Conservation (phyloP, 371 early-diverging fungal species). For the Agmasoma carcini region DNA sequence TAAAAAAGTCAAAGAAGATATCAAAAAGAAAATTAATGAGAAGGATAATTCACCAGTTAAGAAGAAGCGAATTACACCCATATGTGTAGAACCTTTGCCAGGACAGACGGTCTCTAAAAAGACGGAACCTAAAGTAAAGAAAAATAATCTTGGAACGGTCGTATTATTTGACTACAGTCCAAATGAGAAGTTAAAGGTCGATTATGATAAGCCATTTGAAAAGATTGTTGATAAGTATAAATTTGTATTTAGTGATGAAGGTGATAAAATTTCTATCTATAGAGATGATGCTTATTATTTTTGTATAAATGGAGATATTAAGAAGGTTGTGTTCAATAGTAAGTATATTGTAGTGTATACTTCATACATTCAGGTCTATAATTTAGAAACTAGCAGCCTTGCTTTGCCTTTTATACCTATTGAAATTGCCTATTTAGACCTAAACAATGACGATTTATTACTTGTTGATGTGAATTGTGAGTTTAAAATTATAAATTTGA, state of each 20-base stretch:
- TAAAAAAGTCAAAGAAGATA: background rate
- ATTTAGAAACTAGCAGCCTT: conserved; percentile 39
- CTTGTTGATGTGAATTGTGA: conserved; percentile 19
- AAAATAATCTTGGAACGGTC: background rate
- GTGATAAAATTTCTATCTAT: conserved; percentile 9
- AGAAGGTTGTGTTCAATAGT: conserved; percentile 20
- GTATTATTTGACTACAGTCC: conserved; percentile 28
- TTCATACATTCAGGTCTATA: conserved; percentile 27
- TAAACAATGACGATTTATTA: conserved; percentile 24
- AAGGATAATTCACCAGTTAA: background rate
- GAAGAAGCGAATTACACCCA: background rate
- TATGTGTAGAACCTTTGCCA: background rate
- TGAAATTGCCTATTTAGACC: conserved; percentile 33
- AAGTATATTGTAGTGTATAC: conserved; percentile 26
- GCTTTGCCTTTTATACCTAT: conserved; percentile 37
- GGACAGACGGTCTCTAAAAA: background rate
- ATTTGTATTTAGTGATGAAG: conserved; percentile 26
- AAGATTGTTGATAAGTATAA: conserved; percentile 17
- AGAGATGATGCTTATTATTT: conserved; percentile 34
- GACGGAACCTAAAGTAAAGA: background rate
- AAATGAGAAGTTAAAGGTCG: conserved; percentile 1
- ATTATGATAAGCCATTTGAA: conserved; percentile 1
- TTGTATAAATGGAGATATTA: conserved; percentile 22
- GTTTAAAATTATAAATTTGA: conserved; percentile 37
- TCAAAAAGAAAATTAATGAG: background rate